Base-by-base conservation (phyloP, 2,329 filamentous ascomycete species). In the Fusarium keratoplasticum region DNA sequence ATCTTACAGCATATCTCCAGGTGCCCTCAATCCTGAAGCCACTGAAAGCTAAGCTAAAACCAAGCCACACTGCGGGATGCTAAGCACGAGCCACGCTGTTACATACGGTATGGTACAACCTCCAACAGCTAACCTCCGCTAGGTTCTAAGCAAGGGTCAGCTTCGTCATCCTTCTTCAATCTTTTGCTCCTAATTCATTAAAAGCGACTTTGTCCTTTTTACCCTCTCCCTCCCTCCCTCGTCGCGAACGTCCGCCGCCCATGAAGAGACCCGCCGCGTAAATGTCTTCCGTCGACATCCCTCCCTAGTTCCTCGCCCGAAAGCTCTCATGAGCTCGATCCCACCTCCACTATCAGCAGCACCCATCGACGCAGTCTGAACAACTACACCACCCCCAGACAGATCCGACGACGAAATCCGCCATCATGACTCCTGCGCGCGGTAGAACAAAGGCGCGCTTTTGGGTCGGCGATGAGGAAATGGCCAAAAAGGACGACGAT, bases 401-500 rank as follows among this genome's bases (percentile, higher is more conserved):
- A 36, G 33, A 52, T 13, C 25, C 54, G 16, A 20, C 57, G 33
- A 67, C 66, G 16, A 35, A 66, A 67, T 33, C 20, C 20, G 22
- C 57, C 71, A 84, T 79, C 69, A 87, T 88, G 84, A 82, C 81
- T 71, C 76, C 75, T 64, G 65, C 73, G 42, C 80, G 81, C 70
- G 77, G 79, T 54, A 80, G 80, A 71, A 72, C 81, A 57, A 67
- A 76, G 64, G 78, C 80, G 57, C 80, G 84, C 68, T 80, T 87
- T 63, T 88, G 87, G 81, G 79, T 86, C 67, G 85, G 83, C 77
- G 86, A 90, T 74, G 88, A 89, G 75, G 88, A 89, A 75, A 82
- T 89, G 80, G 87, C 86, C 61, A 91, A 91, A 81, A 91, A 90
- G 81, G 86, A 90, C 79, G 89, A 91, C 79, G 89, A 91, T 79